Base-by-base conservation (phyloP, 768 basidiomycete genomes). In the Pholiota conissans region DNA sequence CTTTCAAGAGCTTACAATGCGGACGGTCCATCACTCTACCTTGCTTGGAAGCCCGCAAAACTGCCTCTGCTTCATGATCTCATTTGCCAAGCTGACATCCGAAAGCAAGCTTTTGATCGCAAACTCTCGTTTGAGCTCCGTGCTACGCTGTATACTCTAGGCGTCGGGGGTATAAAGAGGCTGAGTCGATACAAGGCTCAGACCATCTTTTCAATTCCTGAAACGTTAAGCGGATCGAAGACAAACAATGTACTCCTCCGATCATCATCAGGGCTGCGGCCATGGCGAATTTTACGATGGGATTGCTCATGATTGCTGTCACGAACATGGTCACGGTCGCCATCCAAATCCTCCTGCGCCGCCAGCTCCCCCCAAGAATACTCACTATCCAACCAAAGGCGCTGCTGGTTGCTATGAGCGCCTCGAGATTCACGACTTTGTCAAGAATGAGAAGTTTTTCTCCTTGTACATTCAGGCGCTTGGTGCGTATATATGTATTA, bases 371-470 rank as follows among this genome's bases (percentile, higher is more conserved):
- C 37, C 10, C n/a, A 39, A 39, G 3, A 9, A 52, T 35, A 8
- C 3, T 11, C 37, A 40, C 20, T 45, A 37, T n/a, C 11, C 29
- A 26, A n/a, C 28, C 20, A 53, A 26, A 26, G 40, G 35, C 18
- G 52, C 37, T 16, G 18, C 49, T 6, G 49, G 49, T 20, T 11
- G n/a, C 30, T 32, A 32, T 13, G 34, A 50, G 18, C 49, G 49
- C 28, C n/a, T 50, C 49, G 49, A 50, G 22, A 50, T 50, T 16
- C 49, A 35, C 10, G 30, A 50, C 29, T 50, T 50, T 5, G 28
- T 50, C 29, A 50, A 50, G 49, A 14, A 50, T 30, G 49, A 50
- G 32, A 50, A 50, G 22, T 50, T 50, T 18, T 50, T 50, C 13
- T 50, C 49, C 1, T 18, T 50, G 20, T 50, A 50, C 22, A 20